Percentiles rank a stretch among this genome's conserved stretches.
Evolutionary conservation across 202 grass and related monocot genomes (phyloP).

Genomic region (Dendrocalamus latiflorus): DNA sequence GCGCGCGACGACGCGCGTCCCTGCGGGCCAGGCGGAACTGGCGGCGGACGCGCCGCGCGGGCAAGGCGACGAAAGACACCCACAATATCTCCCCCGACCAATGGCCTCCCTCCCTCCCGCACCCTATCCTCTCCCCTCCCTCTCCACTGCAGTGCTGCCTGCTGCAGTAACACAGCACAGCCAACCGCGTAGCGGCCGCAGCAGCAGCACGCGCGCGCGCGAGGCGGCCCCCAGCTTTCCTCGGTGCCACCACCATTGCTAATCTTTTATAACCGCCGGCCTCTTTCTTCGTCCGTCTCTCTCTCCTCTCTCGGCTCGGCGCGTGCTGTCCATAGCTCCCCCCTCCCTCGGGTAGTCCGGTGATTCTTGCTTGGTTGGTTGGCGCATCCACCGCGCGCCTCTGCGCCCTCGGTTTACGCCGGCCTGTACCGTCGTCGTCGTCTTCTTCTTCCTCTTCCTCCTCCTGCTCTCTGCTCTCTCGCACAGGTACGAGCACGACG

Average conservation of each 20-base stretch:
- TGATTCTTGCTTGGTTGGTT: not conserved
- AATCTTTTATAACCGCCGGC: not conserved
- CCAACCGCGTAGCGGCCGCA: too few relatives aligned
- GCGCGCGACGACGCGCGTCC: not conserved
- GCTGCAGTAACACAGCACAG: not conserved
- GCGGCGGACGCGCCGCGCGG: slow-evolving; percentile 6
- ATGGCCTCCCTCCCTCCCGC: slow-evolving; percentile 32
- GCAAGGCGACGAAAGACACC: slow-evolving; percentile 10
- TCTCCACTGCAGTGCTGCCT: too few relatives aligned
- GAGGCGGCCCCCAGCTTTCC: not conserved
- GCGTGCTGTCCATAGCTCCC: slow-evolving; percentile 21
- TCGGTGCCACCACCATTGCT: not conserved
- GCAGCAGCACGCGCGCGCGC: too few relatives aligned
- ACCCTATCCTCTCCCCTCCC: slow-evolving; percentile 15
- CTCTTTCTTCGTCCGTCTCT: not conserved
- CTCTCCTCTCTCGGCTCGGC: not conserved
- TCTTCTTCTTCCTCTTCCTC: not conserved
- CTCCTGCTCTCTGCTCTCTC: not conserved
- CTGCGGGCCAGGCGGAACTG: not conserved
- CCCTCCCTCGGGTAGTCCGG: not conserved
- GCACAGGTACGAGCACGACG: not conserved
- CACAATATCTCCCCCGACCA: slow-evolving; percentile 53
- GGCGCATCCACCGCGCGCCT: not conserved
- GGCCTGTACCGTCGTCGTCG: not conserved
- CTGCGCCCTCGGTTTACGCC: not conserved